Base-by-base conservation (phyloP, 2,329 filamentous ascomycete genomes). In the Penicillium crustosum region DNA sequence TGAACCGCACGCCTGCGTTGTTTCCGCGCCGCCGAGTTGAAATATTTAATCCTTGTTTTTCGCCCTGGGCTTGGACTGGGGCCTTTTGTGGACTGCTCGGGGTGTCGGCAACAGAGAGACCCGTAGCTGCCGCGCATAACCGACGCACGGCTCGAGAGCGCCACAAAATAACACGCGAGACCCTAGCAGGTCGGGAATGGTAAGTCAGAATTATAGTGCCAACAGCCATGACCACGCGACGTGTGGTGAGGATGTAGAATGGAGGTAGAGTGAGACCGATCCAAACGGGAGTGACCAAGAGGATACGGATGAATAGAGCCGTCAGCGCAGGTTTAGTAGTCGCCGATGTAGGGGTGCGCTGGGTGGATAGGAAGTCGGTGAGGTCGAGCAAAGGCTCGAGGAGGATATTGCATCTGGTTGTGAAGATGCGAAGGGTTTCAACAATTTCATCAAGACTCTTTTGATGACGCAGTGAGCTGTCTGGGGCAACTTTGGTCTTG, bases 381-480 rank as follows among this genome's bases (percentile, higher is more conserved):
- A 97, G 82, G 63, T 90, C 87, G 44, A 96, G 81, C 55, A 97
- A 83, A 3, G 94, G 94, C 68, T 97, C 93, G 51, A 97, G 82
- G 19, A 99, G 80, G 52, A 96, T 89, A 73, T 97, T 96, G 76
- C 94, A 97, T 49, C 94, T 85, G 6, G 89, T 89, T 0, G 93
- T 97, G 66, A 99, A 91, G 64, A 92, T 87, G 73, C 92, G 91
- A 44, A 99, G 78, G 0, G 91, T 96, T 67, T 97, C 93, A 56
- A 99, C 90, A 60, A 99, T 99, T 77, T 99, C 94, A 73, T 99
- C 94, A 52, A 99, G 77, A 50, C 92, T 97, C 79, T 97, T 97
- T 69, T 96, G 91, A 68, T 94, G 90, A 59, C 89, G 87, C 42
- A 87, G 88, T 60, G 83, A 86, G 7, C 83, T 85, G 67, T 91